Conservation (phyloP, 345 rosid species). For the Salix arbutifolia region DNA sequence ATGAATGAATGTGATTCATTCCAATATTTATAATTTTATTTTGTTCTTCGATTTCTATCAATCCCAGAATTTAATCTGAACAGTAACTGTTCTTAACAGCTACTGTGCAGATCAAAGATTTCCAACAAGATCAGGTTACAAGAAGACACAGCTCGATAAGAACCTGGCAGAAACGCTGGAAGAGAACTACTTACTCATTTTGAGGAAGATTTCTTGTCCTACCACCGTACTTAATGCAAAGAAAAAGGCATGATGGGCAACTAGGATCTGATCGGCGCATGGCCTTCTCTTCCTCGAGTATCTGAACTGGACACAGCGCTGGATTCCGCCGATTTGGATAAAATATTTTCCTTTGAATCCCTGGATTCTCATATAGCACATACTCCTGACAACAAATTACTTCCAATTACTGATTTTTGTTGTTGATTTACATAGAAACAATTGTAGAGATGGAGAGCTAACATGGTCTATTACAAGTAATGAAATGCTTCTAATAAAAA, state of each 20-base stretch:
- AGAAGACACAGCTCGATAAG: neutral
- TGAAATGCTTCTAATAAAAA: no score
- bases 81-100: no score
- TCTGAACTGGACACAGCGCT: conserved; percentile 47
- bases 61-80: no score
- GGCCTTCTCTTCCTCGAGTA: conserved; percentile 55
- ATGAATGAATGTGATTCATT: no score
- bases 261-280: conserved; percentile 54
- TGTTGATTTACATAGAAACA: neutral
- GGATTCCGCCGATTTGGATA: conserved; percentile 47
- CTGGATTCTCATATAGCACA: conserved; percentile 48
- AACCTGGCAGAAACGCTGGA: neutral
- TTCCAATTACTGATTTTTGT: neutral
- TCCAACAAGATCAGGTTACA: conserved; percentile 9
- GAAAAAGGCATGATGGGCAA: conserved; percentile 54
- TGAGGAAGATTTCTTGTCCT: conserved; percentile 62
- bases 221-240: conserved; percentile 65
- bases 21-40: no score
- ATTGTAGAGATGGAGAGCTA: neutral
- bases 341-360: conserved; percentile 40
- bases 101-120: no score
- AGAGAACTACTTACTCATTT: conserved; percentile 39
- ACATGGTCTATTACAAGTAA: no score
- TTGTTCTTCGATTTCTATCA: no score
- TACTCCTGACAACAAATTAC: conserved; percentile 38